Conservation (phyloP, 2,329 filamentous ascomycete species). For the Nothophaeocryptopus gaeumannii region DNA sequence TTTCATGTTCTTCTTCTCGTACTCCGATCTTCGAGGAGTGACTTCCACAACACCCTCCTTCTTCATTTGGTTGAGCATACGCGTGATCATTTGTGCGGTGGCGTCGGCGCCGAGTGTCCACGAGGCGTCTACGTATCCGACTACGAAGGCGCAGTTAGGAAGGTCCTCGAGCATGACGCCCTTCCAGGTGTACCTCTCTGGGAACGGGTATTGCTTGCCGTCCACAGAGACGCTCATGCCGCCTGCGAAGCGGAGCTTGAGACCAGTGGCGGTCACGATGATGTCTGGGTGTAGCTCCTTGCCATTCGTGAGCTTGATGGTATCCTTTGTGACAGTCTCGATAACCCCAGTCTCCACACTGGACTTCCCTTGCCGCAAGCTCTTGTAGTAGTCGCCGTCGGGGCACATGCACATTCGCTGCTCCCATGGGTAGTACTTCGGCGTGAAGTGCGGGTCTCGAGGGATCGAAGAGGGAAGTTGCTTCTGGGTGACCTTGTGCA, state of each 20-base stretch:
- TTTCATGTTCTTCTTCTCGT: constrained; percentile 39
- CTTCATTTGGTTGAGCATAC: constrained; percentile 53
- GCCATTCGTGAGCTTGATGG: constrained; percentile 46
- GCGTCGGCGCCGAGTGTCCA: constrained; percentile 61
- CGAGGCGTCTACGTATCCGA: constrained; percentile 59
- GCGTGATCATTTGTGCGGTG: constrained; percentile 48
- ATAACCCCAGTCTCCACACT: constrained; percentile 57
- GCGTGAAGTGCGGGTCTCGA: constrained; percentile 42
- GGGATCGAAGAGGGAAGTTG: constrained; percentile 48
- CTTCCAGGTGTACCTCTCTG: constrained; percentile 59
- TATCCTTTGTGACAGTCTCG: constrained; percentile 47
- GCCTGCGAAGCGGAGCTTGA: constrained; percentile 57
- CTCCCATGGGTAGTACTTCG: constrained; percentile 56
- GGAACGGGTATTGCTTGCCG: constrained; percentile 44
- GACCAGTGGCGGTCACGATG: constrained; percentile 64
- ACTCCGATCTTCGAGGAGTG: constrained; percentile 43
- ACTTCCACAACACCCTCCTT: constrained; percentile 43
- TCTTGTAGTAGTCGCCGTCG: constrained; percentile 58
- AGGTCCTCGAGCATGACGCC: constrained; percentile 60
- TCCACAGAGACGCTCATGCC: constrained; percentile 50
- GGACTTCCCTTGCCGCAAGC: constrained; percentile 50
- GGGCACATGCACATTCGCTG: constrained; percentile 73
- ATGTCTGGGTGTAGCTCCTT: constrained; percentile 55
- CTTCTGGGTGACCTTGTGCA: constrained; percentile 45
- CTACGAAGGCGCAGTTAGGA: constrained; percentile 58